Evolutionary conservation across 2,329 filamentous ascomycete genomes (phyloP), one percentile per base, ranked within the genome.

Genomic region (Cordyceps fumosorosea): DNA sequence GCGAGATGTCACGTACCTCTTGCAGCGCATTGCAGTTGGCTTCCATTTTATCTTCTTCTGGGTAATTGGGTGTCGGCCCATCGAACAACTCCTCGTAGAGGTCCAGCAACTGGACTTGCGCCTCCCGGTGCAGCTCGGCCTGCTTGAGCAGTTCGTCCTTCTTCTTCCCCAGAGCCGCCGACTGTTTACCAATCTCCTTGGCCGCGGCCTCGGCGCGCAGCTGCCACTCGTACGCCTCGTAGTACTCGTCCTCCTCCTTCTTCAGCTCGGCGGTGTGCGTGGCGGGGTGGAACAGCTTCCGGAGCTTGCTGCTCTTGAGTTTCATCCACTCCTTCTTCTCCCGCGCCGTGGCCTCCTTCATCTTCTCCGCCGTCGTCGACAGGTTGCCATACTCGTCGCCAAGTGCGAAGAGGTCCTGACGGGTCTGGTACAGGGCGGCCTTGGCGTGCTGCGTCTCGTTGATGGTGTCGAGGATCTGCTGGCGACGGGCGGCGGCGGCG

Each of bases 171-270:
- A 57, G 29, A 16, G 26, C 24, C 3, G 11, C 5, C 3, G 20
- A 16, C 8, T 56, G 54, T n/a, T 22, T 22, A 8, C 3, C 8
- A 1, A 20, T 3, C 42, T 45, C 40, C 3, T 34, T 14, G 42
- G 40, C 54, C 11, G 40, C 24, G 7, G 54, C 54, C 29, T 56
- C 54, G 12, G 54, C 54, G 24, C 54, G 55, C 18, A 57, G 55
- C 55, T 57, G 55, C 55, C 55, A 57, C 42, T 57, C 55, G n/a
- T 57, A 50, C 29, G 55, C 55, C 55, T 57, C 55, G 24, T 57
- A 57, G 26, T 50, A 57, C 1, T 57, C 55, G 29, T 48, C 42
- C n/a, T 57, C 55, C 26, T 56, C 54, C 42, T 50, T 50, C 42
- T 57, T 57, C n/a, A 57, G 29, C 44, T 57, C 29, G 3, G 42